Conservation (phyloP, 768 basidiomycete species). For the Lentinula edodes region DNA sequence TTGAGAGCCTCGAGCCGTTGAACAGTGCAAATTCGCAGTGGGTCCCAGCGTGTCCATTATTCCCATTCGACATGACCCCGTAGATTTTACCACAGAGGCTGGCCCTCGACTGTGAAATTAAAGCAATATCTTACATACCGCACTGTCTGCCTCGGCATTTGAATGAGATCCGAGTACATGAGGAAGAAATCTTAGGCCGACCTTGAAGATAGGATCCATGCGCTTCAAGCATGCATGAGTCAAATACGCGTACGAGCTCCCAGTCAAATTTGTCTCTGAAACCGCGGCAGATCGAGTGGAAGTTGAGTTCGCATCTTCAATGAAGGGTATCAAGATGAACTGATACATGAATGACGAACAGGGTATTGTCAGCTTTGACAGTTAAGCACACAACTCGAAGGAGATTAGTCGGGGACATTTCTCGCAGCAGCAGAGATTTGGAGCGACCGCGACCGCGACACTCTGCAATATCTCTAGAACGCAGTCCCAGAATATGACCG, state of each 20-base stretch:
- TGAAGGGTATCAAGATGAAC: neutral
- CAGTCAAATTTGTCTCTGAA: neutral
- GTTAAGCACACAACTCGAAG: neutral
- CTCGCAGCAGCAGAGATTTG: neutral
- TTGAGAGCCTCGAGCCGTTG: neutral
- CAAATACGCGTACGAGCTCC: neutral
- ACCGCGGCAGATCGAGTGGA: neutral
- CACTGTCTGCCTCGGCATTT: neutral
- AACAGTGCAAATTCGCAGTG: neutral
- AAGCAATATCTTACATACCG: neutral
- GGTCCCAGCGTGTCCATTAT: constrained; percentile 1
- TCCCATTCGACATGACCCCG: neutral
- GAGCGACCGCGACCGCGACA: too few species aligned
- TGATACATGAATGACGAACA: neutral
- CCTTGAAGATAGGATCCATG: neutral
- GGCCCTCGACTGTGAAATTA: neutral
- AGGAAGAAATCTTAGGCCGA: neutral
- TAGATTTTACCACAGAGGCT: neutral
- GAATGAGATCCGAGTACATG: neutral
- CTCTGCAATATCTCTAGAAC: too few species aligned
- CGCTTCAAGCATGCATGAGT: neutral
- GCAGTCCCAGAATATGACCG: too few species aligned
- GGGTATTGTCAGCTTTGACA: neutral
- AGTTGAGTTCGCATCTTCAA: neutral
- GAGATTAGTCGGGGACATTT: too few species aligned